Base-by-base conservation (phyloP, 1,284 basidiomycete genomes). In the Coniophora puteana region DNA sequence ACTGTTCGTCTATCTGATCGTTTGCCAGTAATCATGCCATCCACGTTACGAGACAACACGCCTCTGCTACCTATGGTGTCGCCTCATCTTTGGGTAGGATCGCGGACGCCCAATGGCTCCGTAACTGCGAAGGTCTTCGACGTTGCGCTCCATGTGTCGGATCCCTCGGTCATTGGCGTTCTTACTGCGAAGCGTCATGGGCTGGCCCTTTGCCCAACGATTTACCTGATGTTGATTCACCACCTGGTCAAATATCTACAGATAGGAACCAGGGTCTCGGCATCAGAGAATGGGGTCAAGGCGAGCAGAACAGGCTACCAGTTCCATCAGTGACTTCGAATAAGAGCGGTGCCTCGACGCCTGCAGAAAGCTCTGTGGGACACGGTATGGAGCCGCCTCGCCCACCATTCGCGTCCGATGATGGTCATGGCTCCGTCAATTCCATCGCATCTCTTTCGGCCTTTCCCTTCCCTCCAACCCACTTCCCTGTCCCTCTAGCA, bases 161-260 rank as follows among this genome's bases (percentile, higher is more conserved):
- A 1, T 68, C 67, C 17, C 66, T 89, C 6, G 82, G 79, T 6
- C 76, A 87, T 67, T 87, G 79, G 77, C 71, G 77, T 32, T 68
- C 78, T 3, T 61, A 84, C 6, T 88, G 86, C 50, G 86, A 89
- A 61, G 84, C 81, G 8, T 77, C 76, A 11, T 89, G 85, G 83
- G 65, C 66, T 5, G 78, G 78, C 0, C 54, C 69, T 4, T 45
- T 80, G 4, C 85, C 84, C 0, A 57, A 60, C 27, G 74, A 72
- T 51, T 56, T 85, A 4, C 74, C 73, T 0, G 68, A 76, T 40
- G 46, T 64, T 14, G 64, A 65, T 18, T 46, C 41, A 8, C 3
- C 26, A 11, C 35, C 17, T 27, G 12, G 21, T 18, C 36, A 24
- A 16, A 11, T 21, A n/a, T n/a, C n/a, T 33, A 17, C 18, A 12